Base-by-base conservation (phyloP, 495 filamentous ascomycete genomes). In the Talaromyces trachyspermus region DNA sequence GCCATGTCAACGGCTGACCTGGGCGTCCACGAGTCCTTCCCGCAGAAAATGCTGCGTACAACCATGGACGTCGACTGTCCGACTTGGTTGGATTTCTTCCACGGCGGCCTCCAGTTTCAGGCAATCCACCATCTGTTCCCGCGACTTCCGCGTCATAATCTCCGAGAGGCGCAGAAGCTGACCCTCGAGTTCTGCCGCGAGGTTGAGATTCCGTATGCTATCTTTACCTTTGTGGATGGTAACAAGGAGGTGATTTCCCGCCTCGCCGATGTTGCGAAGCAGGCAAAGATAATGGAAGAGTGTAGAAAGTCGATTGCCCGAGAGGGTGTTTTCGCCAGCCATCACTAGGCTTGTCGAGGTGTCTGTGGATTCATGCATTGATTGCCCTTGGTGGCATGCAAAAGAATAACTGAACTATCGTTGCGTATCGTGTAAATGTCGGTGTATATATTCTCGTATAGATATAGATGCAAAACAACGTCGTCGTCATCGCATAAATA, bases 31-130 rank as follows among this genome's bases (percentile, higher is more conserved):
- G 92, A 98, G 66, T 91, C 85, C 11, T 98, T 97, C 62, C 83
- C 92, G 2, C 92, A 98, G 68, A 88, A 85, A 64, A 96, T 96
- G 92, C 75, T 98, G 41, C 78, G 92, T 48, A 98, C 92, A 9
- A 96, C 92, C 6, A 96, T 96, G 92, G 92, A 98, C 50, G 85
- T 98, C 14, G 91, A 95, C 60, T 98, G 92, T 60, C 88, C 92
- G 1, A 70, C 80, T 23, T 98, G 92, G 92, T 73, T 98, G 14
- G 92, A 98, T 58, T 98, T 94, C 62, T 79, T 98, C 63, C 92
- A 98, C 57, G 92, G 92, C 14, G 92, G 92, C 27, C 69, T 98
- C 58, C 92, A 98, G 63, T 97, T 96, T 62, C 92, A 98, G 63
- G 92, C 85, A 24, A 86, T 98, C 48, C 92, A 98, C 54, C 92